Evolutionary conservation across 148 eudicot genomes (phyloP), one percentile per base, ranked within the genome.

Genomic region (Cornus kousa): DNA sequence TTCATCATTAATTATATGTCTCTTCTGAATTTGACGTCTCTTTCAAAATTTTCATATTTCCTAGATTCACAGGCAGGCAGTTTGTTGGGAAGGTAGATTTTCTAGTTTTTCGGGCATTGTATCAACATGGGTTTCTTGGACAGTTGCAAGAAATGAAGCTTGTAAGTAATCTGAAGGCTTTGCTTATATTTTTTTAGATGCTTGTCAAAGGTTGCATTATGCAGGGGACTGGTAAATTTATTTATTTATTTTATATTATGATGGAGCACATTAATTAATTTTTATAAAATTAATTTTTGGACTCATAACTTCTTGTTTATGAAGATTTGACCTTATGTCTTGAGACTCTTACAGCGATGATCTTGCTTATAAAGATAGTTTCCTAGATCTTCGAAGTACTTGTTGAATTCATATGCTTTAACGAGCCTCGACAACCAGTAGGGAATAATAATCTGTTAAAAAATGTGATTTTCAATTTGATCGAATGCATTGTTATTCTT

Each of bases 71-170:
- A 75, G 20, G 72, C 65, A 97, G 99, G 91, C 99, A 92, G 86
- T 91, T 92, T 86, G 94, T 90, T 70, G 98, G 98, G 32, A 92
- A 97, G 85, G 99, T 97, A 74, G 97, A 91, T 85, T 94, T 97
- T 80, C 88, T 97, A 70, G 99, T 97, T 78, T 97, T 97, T 79
- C 90, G 99, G 80, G 99, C 99, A 48, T 89, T 97, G 99, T 83
- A 91, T 82, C 94, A 87, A 81, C 99, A 94, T 87, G 98, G 93
- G 46, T 92, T 97, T 82, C 97, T 97, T 74, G 85, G 91, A 55
- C 98, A 94, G 87, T 93, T 97, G 77, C 99, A 97, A 83, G 98
- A 97, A 85, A 97, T 91, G 88, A 97, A 94, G 87, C 97, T 94
- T 77, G 99, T 97, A 92, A 92, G 99, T 88, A 53, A 60, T 78